Base-by-base conservation (phyloP, 192 early-diverging fungal genomes). In the Chytriomyces confervae region DNA sequence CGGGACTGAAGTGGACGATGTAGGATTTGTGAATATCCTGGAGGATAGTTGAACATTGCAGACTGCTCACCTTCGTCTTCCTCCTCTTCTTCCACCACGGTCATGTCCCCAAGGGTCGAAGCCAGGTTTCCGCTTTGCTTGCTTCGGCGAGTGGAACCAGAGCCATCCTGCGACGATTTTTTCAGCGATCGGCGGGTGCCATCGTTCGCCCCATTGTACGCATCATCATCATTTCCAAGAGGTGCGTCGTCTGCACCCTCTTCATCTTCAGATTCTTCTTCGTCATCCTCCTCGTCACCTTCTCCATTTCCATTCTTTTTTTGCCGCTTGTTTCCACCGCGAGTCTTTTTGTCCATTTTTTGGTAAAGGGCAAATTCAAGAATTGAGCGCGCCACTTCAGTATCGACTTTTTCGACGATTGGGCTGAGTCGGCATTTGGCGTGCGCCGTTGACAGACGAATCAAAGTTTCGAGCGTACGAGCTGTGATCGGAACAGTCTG, bases 391-490 rank as follows among this genome's bases (percentile, higher is more conserved):
- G 96, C 96, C 16, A 92, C 88, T 43, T 92, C 89, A n/a, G 94
- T 94, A 80, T 98, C 97, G 50, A 87, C 82, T 72, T 92, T 87
- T 51, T 95, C 92, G 6, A 99, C 96, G 6, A 78, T 78, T 46
- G 88, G 84, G 67, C 93, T 94, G 77, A 99, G 84, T 29, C 97
- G 89, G 62, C 91, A 85, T 86, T 99, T 99, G 61, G 97, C 96
- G 81, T 99, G 96, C 13, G 97, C 95, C 6, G 97, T 96, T 1
- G 96, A 91, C 69, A 99, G 83, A 85, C 97, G 95, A 79, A 99
- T 97, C 50, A 99, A 86, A 4, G 97, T 98, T 83, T 99, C 97
- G 20, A 99, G 86, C 18, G 97, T 97, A 89, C 97, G 95, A n/a
- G 96, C 92, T 10, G 97, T 99, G 72, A 98, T 89, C n/a, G 97